Base-by-base conservation (phyloP, 2,329 filamentous ascomycete species). In the Drechslerella stenobrocha region DNA sequence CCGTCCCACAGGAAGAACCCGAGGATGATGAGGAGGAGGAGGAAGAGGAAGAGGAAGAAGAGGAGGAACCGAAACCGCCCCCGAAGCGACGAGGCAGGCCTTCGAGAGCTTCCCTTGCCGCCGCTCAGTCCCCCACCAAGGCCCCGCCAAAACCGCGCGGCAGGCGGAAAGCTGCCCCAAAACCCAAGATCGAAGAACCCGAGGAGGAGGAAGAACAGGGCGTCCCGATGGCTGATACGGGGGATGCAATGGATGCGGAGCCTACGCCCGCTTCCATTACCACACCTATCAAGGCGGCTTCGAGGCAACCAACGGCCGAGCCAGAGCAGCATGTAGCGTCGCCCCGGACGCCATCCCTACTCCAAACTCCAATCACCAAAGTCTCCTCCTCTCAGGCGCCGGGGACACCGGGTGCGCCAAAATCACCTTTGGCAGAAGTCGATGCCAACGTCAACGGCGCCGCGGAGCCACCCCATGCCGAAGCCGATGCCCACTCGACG, bases 151-250 rank as follows among this genome's bases (percentile, higher is more conserved):
- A 60, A 56, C 55, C 63, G 24, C 63, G 63, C 35, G 44, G 50
- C 32, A 60, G 51, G 24, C 63, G 63, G 42, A 67, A 67, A 67
- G 50, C 50, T 20, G 55, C 55, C 34, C 55, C 55, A 15, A 45
- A 67, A 56, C 63, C 55, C 18, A 67, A 67, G n/a, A 44, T 67
- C 22, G 63, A 67, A 42, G 63, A 67, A 46, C 44, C 53, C n/a
- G 63, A 67, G 45, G 61, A 66, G 34, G 28, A 44, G 28, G n/a
- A n/a, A n/a, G n/a, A n/a, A n/a, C n/a, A n/a, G 28, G 35, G 34
- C 2, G 22, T 51, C 15, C 46, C 44, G 26, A 24, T 28, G 28
- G 28, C 5, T 13, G n/a, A 50, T n/a, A 47, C 44, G 5, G 55
- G 42, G 28, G 63, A 67, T 42, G 55, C 50, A 3, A 67, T 67